phyloP scores from a whole-genome alignment of 495 filamentous ascomycete genomes.

The Penicillium cinerascens region DNA sequence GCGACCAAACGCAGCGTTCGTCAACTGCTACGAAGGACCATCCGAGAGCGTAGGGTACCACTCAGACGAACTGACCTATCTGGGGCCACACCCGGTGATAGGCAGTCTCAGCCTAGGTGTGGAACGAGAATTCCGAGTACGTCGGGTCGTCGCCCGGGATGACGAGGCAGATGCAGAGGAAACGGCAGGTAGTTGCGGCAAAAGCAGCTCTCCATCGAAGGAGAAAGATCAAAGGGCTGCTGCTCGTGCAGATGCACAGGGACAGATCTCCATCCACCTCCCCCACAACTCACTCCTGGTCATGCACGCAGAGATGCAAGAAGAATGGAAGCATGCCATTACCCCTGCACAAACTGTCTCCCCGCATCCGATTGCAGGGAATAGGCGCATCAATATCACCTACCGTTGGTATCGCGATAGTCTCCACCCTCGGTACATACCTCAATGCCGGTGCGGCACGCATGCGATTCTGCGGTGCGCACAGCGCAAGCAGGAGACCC shows the following conservation, averaged over 20 bases:
- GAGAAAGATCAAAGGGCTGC: constrained; percentile 12
- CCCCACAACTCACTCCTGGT: constrained; percentile 90
- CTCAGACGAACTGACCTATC: constrained; percentile 86
- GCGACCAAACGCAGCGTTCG: constrained; percentile 85
- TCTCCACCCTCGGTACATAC: constrained; percentile 64
- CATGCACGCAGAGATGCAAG: constrained; percentile 85
- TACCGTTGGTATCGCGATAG: constrained; percentile 80
- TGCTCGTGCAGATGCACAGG: constrained; percentile 57
- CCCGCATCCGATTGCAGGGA: constrained; percentile 77
- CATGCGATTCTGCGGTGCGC: constrained; percentile 74
- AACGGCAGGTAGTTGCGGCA: constrained; percentile 1
- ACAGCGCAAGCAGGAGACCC: constrained; percentile 67
- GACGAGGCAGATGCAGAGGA: constrained; percentile 29
- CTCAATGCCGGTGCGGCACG: constrained; percentile 61
- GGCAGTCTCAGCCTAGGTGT: constrained; percentile 89
- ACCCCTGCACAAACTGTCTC: constrained; percentile 68
- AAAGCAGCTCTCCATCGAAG: neutral
- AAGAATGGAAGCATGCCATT: constrained; percentile 62
- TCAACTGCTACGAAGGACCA: constrained; percentile 85
- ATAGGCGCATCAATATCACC: constrained; percentile 84
- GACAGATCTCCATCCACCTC: constrained; percentile 86
- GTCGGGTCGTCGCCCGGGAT: constrained; percentile 62
- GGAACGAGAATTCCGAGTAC: constrained; percentile 83
- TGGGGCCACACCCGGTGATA: constrained; percentile 83
- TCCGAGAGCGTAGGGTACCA: constrained; percentile 85